phyloP scores from a whole-genome alignment of 257 asterid genomes.

The Nicotiana sylvestris region DNA sequence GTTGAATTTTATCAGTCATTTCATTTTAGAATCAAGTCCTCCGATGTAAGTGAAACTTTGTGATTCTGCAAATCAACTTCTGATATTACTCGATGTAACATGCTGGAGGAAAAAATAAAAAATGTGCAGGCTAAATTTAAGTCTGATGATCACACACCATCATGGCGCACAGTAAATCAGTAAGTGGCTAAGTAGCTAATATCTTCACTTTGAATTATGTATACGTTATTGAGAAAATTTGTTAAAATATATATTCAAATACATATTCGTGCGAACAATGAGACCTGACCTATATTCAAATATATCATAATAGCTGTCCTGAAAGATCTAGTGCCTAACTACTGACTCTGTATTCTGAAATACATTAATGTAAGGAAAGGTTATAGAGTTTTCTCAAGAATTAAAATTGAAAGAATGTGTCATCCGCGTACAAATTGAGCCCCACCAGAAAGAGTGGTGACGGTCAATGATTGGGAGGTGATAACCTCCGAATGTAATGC shows the following conservation, averaged over 20 bases:
- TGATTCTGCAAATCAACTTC: background rate
- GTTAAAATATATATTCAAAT: too few relatives aligned
- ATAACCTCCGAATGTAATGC: conserved; percentile 31
- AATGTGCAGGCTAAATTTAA: background rate
- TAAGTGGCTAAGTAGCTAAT: background rate
- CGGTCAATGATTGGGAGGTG: conserved; percentile 34
- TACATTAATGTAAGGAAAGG: background rate
- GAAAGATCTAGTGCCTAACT: background rate
- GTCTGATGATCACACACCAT: background rate
- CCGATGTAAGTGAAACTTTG: background rate
- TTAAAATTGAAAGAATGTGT: background rate
- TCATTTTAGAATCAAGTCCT: background rate
- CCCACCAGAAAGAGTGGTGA: conserved; percentile 23
- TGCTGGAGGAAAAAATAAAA: too few relatives aligned
- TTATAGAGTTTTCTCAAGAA: background rate
- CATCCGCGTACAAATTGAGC: background rate
- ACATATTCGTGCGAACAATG: background rate
- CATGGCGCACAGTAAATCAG: background rate
- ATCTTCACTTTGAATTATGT: background rate
- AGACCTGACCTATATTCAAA: background rate
- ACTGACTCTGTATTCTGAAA: background rate
- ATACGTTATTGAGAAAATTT: background rate
- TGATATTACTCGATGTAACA: too few relatives aligned
- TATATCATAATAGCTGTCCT: background rate
- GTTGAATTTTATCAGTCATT: background rate